phyloP scores from a whole-genome alignment of 805 yeast species.

The Candida coleopterorum region DNA sequence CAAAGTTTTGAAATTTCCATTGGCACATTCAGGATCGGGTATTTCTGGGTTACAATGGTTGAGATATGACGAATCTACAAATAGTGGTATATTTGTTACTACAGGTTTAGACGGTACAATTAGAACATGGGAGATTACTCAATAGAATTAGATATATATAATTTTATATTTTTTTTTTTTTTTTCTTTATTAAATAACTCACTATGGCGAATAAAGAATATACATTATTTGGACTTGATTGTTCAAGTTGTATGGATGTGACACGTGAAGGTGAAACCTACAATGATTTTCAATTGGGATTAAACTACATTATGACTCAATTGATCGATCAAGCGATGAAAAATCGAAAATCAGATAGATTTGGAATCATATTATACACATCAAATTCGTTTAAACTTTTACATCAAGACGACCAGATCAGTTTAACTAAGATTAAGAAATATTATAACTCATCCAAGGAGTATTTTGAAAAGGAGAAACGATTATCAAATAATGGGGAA shows the following conservation, averaged over 20 bases:
- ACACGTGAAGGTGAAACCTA: constrained; percentile 32
- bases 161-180: too few species aligned
- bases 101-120: constrained; percentile 81
- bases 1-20: constrained; percentile 65
- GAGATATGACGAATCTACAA: constrained; percentile 24
- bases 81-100: constrained; percentile 45
- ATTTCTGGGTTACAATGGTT: constrained; percentile 72
- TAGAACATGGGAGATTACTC: constrained; percentile 55
- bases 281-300: constrained; percentile 37
- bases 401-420: constrained; percentile 7
- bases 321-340: constrained; percentile 22
- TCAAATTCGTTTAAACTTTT: constrained; percentile 8
- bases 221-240: constrained; percentile 48
- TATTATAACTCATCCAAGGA: not conserved
- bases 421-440: constrained; percentile 1
- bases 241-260: constrained; percentile 40
- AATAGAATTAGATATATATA: not conserved
- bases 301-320: constrained; percentile 29
- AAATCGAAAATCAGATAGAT: constrained; percentile 37
- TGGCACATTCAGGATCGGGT: constrained; percentile 82
- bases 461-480: not conserved
- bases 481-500: not conserved
- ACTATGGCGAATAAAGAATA: constrained; percentile 23
- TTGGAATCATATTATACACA: constrained; percentile 23
- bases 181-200: too few species aligned